Base-by-base conservation (phyloP, 129 eudicot species). In the Tagetes erecta region DNA sequence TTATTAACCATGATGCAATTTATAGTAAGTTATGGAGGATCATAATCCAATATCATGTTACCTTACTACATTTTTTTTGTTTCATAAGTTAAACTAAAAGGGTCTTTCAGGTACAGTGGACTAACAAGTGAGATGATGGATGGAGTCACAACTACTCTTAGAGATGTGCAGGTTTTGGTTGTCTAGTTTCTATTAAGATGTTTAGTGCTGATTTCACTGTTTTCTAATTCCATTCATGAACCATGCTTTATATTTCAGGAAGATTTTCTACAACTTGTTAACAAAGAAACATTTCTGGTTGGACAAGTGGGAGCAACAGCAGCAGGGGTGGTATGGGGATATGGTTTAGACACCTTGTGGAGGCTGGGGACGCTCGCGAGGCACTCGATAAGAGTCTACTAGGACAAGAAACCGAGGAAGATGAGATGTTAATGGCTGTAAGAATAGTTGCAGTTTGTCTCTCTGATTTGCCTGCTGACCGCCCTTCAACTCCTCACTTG, bases 381-480 rank as follows among this genome's bases (percentile, higher is more conserved):
- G 98, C 95, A 1, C 82, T 92, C n/a, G 98, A 92, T 81, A 92
- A 84, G 81, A 89, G 86, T 73, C 83, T 92, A 0, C 13, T 89
- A 0, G 95, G 92, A 56, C 87, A 87, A 82, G 90, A 89, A 72
- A 75, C 79, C 64, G 95, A 92, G 76, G 96, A 87, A 80, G 96
- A 90, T 11, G 95, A 92, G 81, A 92, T 92, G 96, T 77, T 92
- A 31, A 89, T 92, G 96, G 98, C 92, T 3, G 82, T 92, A 3
- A 82, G 92, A 75, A 89, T 92, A 64, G 96, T 96, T 1, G 90
- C 85, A 0, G 90, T 92, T 30, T 92, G 98, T 85, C 83, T 85
- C 8, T 89, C 95, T 31, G 95, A 87, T 50, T 65, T 83, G 69
- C 96, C 96, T 6, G 86, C 90, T 8, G 98, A 92, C 42, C 88